A percentile compares a stretch with the other conserved stretches of the same genome.
Conservation (phyloP, 306 rosid genomes). For the Vigna reflexopilosa region DNA sequence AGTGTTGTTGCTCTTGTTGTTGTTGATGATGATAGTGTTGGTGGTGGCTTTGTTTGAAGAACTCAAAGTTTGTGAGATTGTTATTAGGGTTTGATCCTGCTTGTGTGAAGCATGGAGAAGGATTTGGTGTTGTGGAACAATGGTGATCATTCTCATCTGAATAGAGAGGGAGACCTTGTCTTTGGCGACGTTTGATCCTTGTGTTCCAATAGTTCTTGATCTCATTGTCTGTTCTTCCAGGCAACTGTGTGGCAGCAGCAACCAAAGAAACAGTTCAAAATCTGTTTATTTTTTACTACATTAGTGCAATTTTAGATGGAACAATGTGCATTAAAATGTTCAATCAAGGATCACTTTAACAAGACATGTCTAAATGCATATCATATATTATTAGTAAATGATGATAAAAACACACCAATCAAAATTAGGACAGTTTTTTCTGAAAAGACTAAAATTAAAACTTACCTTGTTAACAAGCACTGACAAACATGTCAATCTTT, state of each 20-base stretch:
- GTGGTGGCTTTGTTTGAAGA: conserved; percentile 41
- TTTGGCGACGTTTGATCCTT: conserved; percentile 74
- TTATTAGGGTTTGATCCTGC: conserved; percentile 46
- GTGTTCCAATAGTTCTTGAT: conserved; percentile 97
- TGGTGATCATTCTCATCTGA: conserved; percentile 45
- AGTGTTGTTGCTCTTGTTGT: conserved; percentile 29
- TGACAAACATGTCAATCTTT: not conserved
- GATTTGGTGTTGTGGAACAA: conserved; percentile 33
- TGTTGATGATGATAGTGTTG: not conserved
- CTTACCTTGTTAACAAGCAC: not conserved
- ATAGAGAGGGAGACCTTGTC: conserved; percentile 81
- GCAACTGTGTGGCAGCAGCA: conserved; percentile 55
- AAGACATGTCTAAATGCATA: not conserved
- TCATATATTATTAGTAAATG: not conserved
- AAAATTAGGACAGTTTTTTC: not conserved
- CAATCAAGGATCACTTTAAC: not conserved
- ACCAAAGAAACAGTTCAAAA: not conserved
- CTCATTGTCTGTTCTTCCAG: conserved; percentile 96
- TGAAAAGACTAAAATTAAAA: not conserved
- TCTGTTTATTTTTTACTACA: not conserved
- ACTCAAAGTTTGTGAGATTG: conserved; percentile 43
- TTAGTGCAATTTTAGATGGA: no score
- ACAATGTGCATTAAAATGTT: not conserved
- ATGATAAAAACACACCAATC: not conserved
- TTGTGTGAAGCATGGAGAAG: conserved; percentile 38